A percentile compares a stretch with the other conserved stretches of the same genome.
Evolutionary conservation across 2,329 filamentous ascomycete genomes (phyloP).

Genomic region (Verticillium klebahnii): DNA sequence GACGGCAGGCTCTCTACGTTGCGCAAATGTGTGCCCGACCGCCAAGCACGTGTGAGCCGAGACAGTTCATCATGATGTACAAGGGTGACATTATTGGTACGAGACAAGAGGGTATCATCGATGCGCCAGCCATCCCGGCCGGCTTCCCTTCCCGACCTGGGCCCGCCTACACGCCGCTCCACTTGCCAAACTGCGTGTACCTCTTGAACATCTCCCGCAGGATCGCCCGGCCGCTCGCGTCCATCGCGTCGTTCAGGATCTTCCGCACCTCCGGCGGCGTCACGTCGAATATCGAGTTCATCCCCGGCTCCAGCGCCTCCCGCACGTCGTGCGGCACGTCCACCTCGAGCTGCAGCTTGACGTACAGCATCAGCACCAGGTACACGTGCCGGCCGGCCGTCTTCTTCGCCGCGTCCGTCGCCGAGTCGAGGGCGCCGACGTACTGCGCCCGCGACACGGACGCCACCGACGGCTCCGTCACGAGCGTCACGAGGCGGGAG

Average conservation of each 20-base stretch:
- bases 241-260: slow-evolving; percentile 56
- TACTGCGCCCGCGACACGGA: slow-evolving; percentile 45
- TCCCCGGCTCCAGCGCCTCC: slow-evolving; percentile 51
- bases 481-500: slow-evolving; percentile 51
- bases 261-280: slow-evolving; percentile 50
- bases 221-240: slow-evolving; percentile 54
- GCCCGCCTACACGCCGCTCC: slow-evolving; percentile 47
- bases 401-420: slow-evolving; percentile 56
- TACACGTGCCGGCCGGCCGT: slow-evolving; percentile 60
- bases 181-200: slow-evolving; percentile 61
- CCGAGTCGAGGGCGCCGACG: slow-evolving; percentile 48
- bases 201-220: slow-evolving; percentile 54
- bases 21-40: no score
- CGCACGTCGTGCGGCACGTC: slow-evolving; percentile 45
- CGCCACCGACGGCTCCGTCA: slow-evolving; percentile 55
- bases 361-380: slow-evolving; percentile 52
- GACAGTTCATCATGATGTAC: not conserved
- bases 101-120: not conserved
- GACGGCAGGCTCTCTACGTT: no score
- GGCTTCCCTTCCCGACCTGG: no score
- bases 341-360: slow-evolving; percentile 56
- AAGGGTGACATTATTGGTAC: not conserved
- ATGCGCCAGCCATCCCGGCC: not conserved
- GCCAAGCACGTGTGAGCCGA: no score
- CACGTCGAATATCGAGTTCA: slow-evolving; percentile 56